Conservation (phyloP, 495 filamentous ascomycete species). For the Articulospora tetracladia region DNA sequence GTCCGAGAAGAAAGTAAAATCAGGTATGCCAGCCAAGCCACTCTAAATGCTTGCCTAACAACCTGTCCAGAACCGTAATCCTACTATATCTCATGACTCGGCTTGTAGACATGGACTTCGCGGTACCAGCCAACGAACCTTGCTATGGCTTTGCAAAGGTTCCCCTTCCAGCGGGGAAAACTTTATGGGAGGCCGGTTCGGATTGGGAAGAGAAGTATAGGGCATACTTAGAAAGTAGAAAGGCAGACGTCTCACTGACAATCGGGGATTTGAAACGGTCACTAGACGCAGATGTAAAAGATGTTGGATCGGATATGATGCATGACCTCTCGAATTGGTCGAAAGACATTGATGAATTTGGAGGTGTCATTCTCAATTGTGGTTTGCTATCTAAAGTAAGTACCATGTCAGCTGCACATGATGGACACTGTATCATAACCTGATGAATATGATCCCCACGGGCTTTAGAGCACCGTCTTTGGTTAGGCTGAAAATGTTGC, state of each 20-base stretch:
- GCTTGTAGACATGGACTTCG: constrained; percentile 1
- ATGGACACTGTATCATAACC: no score
- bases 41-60: not conserved
- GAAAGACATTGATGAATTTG: not conserved
- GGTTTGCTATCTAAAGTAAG: not conserved
- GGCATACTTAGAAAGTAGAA: not conserved
- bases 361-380: not conserved
- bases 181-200: constrained; percentile 6
- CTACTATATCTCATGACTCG: constrained; percentile 3
- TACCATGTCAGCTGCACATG: not conserved
- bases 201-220: constrained; percentile 8
- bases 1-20: constrained; percentile 8
- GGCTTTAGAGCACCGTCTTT: no score
- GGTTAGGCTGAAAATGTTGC: no score
- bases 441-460: no score
- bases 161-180: constrained; percentile 7
- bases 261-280: not conserved
- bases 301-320: not conserved
- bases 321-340: not conserved
- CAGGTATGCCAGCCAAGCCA: not conserved
- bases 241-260: not conserved
- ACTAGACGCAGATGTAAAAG: not conserved
- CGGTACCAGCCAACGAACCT: not conserved
- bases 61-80: not conserved
- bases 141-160: not conserved